Base-by-base conservation (phyloP, 2,329 filamentous ascomycete genomes). In the Phaeosphaeriaceae sp. region DNA sequence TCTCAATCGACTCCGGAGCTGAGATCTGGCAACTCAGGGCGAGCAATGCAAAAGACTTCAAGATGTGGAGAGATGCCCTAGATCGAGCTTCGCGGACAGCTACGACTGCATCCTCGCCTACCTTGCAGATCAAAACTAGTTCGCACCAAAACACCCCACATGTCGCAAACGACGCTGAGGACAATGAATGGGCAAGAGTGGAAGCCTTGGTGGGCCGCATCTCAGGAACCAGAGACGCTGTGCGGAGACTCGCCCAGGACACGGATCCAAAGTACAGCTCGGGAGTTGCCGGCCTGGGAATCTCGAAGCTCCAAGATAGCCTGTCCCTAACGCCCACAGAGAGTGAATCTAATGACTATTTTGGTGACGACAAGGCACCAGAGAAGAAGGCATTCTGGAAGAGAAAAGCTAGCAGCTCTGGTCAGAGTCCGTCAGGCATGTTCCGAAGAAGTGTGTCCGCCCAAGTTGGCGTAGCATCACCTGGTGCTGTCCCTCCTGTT, bases 1-100 rank as follows among this genome's bases (percentile, higher is more conserved):
- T 99, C 53, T 96, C 91, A 44, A 95, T 99, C 56, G 95, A 99
- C 75, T 98, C 95, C 0, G 95, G 95, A 1, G 93, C 95, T 2
- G 95, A 99, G 77, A 88, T 99, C 24, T 99, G 95, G 95, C 95
- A 98, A 79, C 82, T 99, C 27, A 89, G 89, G 69, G 92, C 95
- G 2, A 87, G 86, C 50, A 96, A 91, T 67, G 86, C 88, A 50
- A 90, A 90, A 63, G 94, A 98, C 61, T 99, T 97, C 73, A 85
- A 87, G 48, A 89, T 91, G 19, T 99, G 95, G 95, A 92, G 90
- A 48, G 85, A 86, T 48, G 94, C 93, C 0, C 81, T 99, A 51
- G 93, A 97, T 76, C 89, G 86, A 63, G 93, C 94, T 4, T 91
- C 92, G 61, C 86, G 89, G 58, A 75, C 69, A 55, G 78, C 76